Evolutionary conservation across 2,329 filamentous ascomycete species (phyloP), one percentile per base, ranked within the genome.

Genomic region (Neoarthrinium moseri): DNA sequence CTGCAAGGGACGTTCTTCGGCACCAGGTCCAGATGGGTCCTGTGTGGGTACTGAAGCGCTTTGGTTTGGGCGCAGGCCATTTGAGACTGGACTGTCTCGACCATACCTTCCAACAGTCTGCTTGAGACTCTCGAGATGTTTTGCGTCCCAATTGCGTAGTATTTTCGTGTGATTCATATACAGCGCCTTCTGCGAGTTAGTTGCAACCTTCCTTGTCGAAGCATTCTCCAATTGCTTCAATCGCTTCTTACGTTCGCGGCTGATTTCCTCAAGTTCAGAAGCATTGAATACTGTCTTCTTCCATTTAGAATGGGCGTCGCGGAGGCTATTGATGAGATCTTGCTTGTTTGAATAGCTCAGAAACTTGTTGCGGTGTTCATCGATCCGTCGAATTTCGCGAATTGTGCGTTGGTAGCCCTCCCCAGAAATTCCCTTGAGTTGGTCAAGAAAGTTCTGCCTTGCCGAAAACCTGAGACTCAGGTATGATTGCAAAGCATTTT

Each of bases 371-470:
- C 23, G 30, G 35, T 15, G 33, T 13, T 22, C n/a, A 3, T 24
- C 17, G 6, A 45, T 39, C 3, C 43, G 33, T 4, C 20, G 24
- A 23, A 45, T 30, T 26, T 45, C 43, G 17, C 32, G 33, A 17
- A 22, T 6, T 23, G 36, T 15, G 10, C 13, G 17, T 1, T 13
- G 22, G 5, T 15, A 7, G n/a, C 3, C 5, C 8, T 45, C 23
- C 6, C 17, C 15, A 8, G 12, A 18, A 17, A 18, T 10, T 34
- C 27, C 22, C 34, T 27, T n/a, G 12, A 45, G 8, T 3, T 37
- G 17, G 11, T 24, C 26, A 7, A 45, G 12, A n/a, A 45, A 45
- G 23, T 21, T 35, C 1, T 24, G 10, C 17, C 27, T 36, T 23
- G 23, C 20, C 4, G n/a, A 21, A n/a, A 38, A 32, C 7, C 43